Percentiles rank a stretch among this genome's conserved stretches.
These are phyloP conservation scores for Discostella stelligera DNA, from an alignment of 352 stramenopile species.

Conservation along the genomic window DNA sequence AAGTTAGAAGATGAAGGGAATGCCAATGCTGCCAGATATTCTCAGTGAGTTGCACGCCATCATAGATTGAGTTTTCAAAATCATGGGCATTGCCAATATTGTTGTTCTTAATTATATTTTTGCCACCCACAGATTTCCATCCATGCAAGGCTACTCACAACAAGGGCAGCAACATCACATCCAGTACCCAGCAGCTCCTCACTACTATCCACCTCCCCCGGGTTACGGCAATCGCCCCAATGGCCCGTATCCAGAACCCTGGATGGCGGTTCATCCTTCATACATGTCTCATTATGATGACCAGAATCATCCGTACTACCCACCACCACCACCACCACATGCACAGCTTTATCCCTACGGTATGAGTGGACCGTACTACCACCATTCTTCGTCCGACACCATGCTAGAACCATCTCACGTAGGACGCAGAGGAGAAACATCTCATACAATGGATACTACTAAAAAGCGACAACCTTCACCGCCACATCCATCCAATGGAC, in stretches of 20 bases:
- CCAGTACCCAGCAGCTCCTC: background rate
- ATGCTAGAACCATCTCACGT: background rate
- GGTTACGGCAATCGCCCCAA: background rate
- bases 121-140: background rate
- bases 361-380: background rate
- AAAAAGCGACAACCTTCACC: background rate
- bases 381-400: background rate
- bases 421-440: background rate
- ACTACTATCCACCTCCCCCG: background rate
- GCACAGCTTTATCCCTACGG: background rate
- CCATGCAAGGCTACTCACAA: background rate
- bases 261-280: background rate
- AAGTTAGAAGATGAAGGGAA: background rate
- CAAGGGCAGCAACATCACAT: background rate
- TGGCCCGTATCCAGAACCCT: background rate
- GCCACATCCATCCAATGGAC: background rate
- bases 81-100: background rate
- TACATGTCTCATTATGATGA: background rate
- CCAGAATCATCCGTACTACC: background rate
- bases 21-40: background rate
- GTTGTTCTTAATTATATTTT: background rate
- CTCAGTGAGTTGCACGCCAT: background rate
- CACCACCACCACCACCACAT: background rate
- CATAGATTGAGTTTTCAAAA: background rate
- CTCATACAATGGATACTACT: background rate